Percentiles rank a stretch among this genome's conserved stretches.
Conservation (phyloP, 352 stramenopile species). For the Phytopythium delawarense region DNA sequence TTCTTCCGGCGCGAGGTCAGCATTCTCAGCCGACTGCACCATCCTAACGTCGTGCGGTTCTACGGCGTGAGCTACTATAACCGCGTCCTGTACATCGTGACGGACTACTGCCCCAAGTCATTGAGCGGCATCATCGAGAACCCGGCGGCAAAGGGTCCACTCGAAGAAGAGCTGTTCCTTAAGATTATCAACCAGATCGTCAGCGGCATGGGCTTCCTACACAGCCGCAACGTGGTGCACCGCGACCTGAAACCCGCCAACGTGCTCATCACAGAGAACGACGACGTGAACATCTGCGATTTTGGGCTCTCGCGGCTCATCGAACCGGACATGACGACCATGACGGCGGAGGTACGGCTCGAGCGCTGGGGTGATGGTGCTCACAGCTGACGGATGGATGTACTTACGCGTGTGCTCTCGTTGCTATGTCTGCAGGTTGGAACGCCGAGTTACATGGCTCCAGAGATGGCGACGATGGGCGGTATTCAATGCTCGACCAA, state of each 20-base stretch:
- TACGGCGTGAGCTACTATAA: constrained; percentile 91
- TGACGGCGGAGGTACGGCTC: constrained; percentile 63
- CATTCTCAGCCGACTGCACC: constrained; percentile 83
- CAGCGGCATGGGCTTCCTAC: constrained; percentile 88
- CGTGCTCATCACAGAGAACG: constrained; percentile 89
- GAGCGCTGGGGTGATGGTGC: background rate
- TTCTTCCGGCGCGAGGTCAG: constrained; percentile 88
- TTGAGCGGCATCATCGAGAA: constrained; percentile 84
- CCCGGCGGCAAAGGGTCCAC: constrained; percentile 49
- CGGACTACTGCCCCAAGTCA: constrained; percentile 84
- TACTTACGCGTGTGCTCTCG: background rate
- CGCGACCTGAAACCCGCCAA: constrained; percentile 94
- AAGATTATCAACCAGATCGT: constrained; percentile 89
- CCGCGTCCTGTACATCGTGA: constrained; percentile 88
- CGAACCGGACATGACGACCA: constrained; percentile 79
- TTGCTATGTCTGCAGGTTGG: constrained; percentile 38
- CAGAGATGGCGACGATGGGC: constrained; percentile 89
- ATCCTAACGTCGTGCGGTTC: constrained; percentile 88
- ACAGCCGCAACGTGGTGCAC: constrained; percentile 84
- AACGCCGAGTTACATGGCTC: constrained; percentile 88
- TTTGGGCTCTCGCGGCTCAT: constrained; percentile 90
- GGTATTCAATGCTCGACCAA: constrained; percentile 86
- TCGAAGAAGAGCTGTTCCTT: constrained; percentile 71
- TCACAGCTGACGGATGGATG: background rate
- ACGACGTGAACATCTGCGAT: constrained; percentile 93